Percentiles rank a stretch among this genome's conserved stretches.
Conservation (phyloP, 371 early-diverging fungal species). For the Mucor velutinosus region DNA sequence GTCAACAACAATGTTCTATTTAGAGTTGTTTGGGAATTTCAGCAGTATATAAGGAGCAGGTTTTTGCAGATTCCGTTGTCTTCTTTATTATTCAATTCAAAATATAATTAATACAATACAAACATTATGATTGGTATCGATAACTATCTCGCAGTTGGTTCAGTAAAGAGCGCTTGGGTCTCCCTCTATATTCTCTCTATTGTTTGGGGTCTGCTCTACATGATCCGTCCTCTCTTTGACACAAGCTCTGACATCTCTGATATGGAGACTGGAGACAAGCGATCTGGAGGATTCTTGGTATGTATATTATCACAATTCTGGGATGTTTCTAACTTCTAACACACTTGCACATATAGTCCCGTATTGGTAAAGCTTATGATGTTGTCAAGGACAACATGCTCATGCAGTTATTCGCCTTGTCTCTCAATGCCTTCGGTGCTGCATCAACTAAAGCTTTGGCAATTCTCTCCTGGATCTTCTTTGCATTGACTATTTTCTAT, state of each 20-base stretch:
- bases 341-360: neutral
- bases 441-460: constrained; percentile 8
- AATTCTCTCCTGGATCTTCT: constrained; percentile 12
- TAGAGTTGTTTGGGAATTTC: neutral
- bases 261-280: constrained; percentile 4
- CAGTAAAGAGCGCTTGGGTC: constrained; percentile 11
- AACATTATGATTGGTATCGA: constrained; percentile 11
- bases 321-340: neutral
- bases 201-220: constrained; percentile 5
- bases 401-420: neutral
- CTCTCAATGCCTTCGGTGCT: constrained; percentile 4
- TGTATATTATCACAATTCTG: neutral
- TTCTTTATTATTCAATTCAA: neutral
- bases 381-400: constrained; percentile 5
- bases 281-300: constrained; percentile 9
- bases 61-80: neutral
- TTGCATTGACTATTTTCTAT: constrained; percentile 3
- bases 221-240: neutral
- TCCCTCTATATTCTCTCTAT: constrained; percentile 7
- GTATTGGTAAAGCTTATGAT: neutral
- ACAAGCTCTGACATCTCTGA: neutral
- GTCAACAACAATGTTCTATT: neutral
- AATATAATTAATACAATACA: neutral
- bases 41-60: neutral
- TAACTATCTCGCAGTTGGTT: constrained; percentile 5